Evolutionary conservation across 1,139 yeast genomes (phyloP), one percentile per base, ranked within the genome.

Genomic region (Arxiozyma slooffiae): DNA sequence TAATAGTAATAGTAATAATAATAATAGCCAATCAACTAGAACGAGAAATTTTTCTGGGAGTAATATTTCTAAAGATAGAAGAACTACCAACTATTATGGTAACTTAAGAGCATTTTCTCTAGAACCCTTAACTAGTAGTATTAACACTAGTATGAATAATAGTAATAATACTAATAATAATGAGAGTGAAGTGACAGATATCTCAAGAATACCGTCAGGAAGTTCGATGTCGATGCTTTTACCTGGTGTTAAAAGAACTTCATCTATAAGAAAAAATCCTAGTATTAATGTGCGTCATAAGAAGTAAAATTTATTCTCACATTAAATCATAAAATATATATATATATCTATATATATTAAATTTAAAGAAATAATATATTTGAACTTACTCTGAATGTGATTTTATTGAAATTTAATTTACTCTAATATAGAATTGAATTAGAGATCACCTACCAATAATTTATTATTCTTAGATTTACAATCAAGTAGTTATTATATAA

Each of bases 81-180:
- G 63, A 50, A 59, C 61, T 47, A 60, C 62, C 48, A 59, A 57
- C 11, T 30, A 30, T 46, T 61, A 59, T 44, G 61, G 63, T 34
- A 55, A 53, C n/a, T 44, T 58, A 18, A 20, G 45, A 11, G 30
- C 34, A 20, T 16, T 30, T 14, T 42, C 45, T 30, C 38, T 20
- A 34, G 45, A 42, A 14, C 22, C 22, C 20, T 7, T 18, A 2
- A 44, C n/a, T 30, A 30, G 36, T 37, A 16, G 9, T 11, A 44
- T 30, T 26, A 18, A 30, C 18, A 20, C 8, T 16, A 34, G 22
- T 36, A 14, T 14, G 36, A 9, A 16, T 20, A 43, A 7, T 38
- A 26, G 23, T 24, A 26, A 26, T 45, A 18, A 24, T 21, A 22
- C 21, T 7, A 3, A 21, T 34, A 39, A n/a, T 24, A 14, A 24